phyloP scores from a whole-genome alignment of 2,329 filamentous ascomycete species.

The Trichoderma guizhouense region DNA sequence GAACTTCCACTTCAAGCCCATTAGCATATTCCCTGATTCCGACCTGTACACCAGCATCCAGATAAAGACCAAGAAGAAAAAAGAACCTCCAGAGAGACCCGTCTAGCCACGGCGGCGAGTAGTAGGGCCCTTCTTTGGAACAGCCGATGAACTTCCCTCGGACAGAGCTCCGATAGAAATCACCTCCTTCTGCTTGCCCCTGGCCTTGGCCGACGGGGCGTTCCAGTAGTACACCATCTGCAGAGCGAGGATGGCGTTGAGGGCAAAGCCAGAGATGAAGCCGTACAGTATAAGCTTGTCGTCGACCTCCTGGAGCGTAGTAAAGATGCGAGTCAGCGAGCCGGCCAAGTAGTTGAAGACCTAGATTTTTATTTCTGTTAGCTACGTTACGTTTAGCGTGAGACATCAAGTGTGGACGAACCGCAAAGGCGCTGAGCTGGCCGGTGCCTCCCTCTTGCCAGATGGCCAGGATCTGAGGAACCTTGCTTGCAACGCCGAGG shows the following conservation, averaged over 20 bases:
- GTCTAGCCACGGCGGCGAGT: constrained; percentile 43
- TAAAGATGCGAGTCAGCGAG: constrained; percentile 92
- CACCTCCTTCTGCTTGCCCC: constrained; percentile 40
- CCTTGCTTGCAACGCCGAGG: constrained; percentile 82
- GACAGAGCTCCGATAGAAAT: constrained; percentile 28
- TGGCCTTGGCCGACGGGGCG: constrained; percentile 47
- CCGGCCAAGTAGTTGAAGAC: constrained; percentile 98
- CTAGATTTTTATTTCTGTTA: constrained; percentile 42
- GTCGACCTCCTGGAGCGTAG: constrained; percentile 93
- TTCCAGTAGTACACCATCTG: constrained; percentile 99
- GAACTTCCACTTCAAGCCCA: not conserved
- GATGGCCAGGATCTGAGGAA: constrained; percentile 88
- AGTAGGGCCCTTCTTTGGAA: constrained; percentile 42
- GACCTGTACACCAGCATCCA: constrained; percentile 7
- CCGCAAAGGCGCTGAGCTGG: constrained; percentile 93
- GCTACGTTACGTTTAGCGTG: not conserved
- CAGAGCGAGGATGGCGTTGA: constrained; percentile 80
- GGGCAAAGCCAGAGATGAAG: constrained; percentile 84
- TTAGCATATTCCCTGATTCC: not conserved
- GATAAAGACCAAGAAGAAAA: not conserved
- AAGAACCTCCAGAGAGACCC: not conserved
- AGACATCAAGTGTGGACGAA: constrained; percentile 33
- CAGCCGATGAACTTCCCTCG: constrained; percentile 28
- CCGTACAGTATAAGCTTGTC: constrained; percentile 95
- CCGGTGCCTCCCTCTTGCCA: constrained; percentile 84